Evolutionary conservation across 2,329 filamentous ascomycete genomes (phyloP).

Genomic region (Aspergillus hiratsukae): DNA sequence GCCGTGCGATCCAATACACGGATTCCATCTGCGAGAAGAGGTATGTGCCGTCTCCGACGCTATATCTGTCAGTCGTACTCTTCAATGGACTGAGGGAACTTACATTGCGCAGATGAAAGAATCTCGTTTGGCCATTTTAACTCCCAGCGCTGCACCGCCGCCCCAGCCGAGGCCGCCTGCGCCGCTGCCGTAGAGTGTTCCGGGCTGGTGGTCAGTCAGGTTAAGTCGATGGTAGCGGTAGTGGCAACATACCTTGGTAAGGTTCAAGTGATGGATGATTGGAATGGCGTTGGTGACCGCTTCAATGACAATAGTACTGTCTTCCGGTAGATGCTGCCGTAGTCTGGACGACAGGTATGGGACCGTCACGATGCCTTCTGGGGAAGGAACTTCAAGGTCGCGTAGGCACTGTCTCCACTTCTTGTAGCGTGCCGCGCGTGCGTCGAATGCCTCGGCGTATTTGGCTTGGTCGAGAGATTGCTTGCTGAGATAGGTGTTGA

Average conservation of each 20-base stretch:
- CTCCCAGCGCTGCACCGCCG: slow-evolving; percentile 67
- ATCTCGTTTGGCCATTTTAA: slow-evolving; percentile 60
- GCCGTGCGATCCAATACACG: slow-evolving; percentile 63
- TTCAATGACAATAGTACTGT: slow-evolving; percentile 70
- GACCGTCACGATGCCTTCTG: slow-evolving; percentile 36
- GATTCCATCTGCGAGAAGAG: slow-evolving; percentile 60
- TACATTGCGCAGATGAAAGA: slow-evolving; percentile 55
- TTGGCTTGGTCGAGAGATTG: not conserved
- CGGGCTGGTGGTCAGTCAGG: not conserved
- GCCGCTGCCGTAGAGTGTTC: slow-evolving; percentile 57
- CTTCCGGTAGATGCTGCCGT: slow-evolving; percentile 51
- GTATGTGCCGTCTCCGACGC: slow-evolving; percentile 61
- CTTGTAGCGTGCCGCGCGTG: not conserved
- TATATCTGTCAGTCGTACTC: slow-evolving; percentile 1
- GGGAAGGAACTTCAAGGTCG: not conserved
- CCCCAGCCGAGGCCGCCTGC: slow-evolving; percentile 76
- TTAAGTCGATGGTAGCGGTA: not conserved
- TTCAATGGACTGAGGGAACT: not conserved
- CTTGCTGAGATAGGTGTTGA: slow-evolving; percentile 29
- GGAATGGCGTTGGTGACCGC: slow-evolving; percentile 50
- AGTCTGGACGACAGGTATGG: slow-evolving; percentile 53
- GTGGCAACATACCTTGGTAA: slow-evolving; percentile 21
- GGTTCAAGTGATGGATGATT: slow-evolving; percentile 63
- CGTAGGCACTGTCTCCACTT: not conserved
- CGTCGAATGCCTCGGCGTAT: not conserved